Base-by-base conservation (phyloP, 2,329 filamentous ascomycete species). In the Alternaria viburni region DNA sequence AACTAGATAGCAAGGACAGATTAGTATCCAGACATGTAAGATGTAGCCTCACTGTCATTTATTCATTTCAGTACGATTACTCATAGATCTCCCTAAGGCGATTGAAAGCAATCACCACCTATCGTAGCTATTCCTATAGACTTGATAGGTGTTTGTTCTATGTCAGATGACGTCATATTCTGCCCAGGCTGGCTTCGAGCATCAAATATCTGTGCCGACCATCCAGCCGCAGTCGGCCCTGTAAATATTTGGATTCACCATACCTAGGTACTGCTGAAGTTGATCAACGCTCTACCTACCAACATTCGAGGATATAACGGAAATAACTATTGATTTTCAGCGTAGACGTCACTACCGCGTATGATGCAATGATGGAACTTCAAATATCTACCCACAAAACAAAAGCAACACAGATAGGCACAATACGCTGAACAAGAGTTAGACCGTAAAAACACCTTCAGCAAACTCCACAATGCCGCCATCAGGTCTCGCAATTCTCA, bases 401-500 rank as follows among this genome's bases (percentile, higher is more conserved):
- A 47, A 21, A n/a, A 25, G 26, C 23, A 26, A 19, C 17, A 10
- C 11, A n/a, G 10, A n/a, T 8, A 41, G 15, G 17, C 9, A 17
- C 19, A 15, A 23, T 26, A 23, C 15, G 13, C 25, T 30, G 9
- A 10, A 28, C 12, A n/a, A 63, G 15, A 6, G 23, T 45, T 6
- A 41, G n/a, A 15, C 17, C 45, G 17, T 12, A 21, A 9, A 9
- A 60, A 11, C 3, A 11, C 41, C 3, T 36, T 19, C 28, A 32
- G 11, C 44, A n/a, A 44, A 21, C 17, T 17, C 15, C 21, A 60
- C 50, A 50, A 75, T 77, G 74, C 45, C 71, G 57, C 73, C 73
- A n/a, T 70, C 70, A 43, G 73, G 73, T 44, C 71, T 78, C 21
- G 77, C 73, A 25, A 74, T 79, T 41, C 70, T 79, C 41, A 77